A percentile compares a stretch with the other conserved stretches of the same genome.
phyloP scores from a whole-genome alignment of 345 rosid species.

The Eucalyptus paniculata region DNA sequence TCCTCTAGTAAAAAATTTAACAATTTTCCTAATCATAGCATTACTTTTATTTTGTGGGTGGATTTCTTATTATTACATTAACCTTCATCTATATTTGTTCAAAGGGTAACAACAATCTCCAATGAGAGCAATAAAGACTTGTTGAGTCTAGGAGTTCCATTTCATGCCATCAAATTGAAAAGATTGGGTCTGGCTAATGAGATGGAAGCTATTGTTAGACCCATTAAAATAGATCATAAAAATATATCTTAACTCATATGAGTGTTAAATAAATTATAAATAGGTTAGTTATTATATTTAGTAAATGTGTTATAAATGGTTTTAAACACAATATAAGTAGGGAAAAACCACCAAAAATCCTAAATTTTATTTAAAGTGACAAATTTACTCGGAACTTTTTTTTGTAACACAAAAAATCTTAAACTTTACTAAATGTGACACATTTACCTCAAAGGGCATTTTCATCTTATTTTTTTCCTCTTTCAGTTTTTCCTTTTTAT shows the following conservation, averaged over 20 bases:
- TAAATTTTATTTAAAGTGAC: accelerated
- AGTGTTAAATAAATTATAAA: too few species aligned
- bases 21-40: not conserved
- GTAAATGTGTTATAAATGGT: too few species aligned
- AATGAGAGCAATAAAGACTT: not conserved
- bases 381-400: accelerated
- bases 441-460: accelerated
- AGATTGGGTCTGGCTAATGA: not conserved
- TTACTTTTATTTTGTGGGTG: not conserved
- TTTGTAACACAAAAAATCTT: too few species aligned
- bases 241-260: accelerated
- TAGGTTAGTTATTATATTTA: accelerated
- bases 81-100: not conserved
- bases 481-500: accelerated
- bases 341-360: accelerated
- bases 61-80: not conserved
- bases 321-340: too few species aligned
- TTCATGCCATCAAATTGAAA: not conserved
- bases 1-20: not conserved
- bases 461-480: too few species aligned
- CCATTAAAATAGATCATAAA: accelerated
- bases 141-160: not conserved
- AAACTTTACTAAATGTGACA: accelerated
- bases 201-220: accelerated
- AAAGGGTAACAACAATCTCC: not conserved